These are phyloP conservation scores for Chaetothyriales sp. DNA, from an alignment of 2,329 filamentous ascomycete genomes.

Conservation along the genomic window DNA sequence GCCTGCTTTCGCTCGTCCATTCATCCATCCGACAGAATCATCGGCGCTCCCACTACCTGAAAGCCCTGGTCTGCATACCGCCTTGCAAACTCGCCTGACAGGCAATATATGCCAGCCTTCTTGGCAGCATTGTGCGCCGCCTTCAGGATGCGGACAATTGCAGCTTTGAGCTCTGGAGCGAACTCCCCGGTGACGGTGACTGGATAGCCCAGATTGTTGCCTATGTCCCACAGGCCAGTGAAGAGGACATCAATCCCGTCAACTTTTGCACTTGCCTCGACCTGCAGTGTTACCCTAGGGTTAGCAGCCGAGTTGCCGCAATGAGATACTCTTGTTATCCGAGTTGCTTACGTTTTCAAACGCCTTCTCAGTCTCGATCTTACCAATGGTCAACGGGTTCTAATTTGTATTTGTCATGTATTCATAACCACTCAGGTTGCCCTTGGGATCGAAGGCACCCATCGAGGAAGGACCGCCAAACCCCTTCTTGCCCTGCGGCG, in stretches of 20 bases:
- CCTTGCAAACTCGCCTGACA: constrained; percentile 37
- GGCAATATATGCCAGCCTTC: constrained; percentile 42
- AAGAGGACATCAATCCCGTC: constrained; percentile 40
- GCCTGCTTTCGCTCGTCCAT: background rate
- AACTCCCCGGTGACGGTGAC: constrained; percentile 35
- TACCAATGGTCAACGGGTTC: constrained; percentile 36
- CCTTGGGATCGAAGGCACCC: constrained; percentile 28
- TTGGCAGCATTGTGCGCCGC: constrained; percentile 41
- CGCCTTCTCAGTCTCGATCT: constrained; percentile 30
- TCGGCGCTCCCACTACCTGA: constrained; percentile 34
- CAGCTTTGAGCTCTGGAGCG: constrained; percentile 37
- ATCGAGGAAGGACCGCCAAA: constrained; percentile 44
- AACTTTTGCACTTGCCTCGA: constrained; percentile 39
- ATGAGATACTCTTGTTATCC: background rate
- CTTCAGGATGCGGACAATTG: constrained; percentile 38
- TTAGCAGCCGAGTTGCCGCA: background rate
- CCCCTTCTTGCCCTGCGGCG: constrained; percentile 40
- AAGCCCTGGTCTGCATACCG: constrained; percentile 41
- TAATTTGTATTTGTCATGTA: constrained; percentile 45
- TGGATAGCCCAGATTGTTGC: constrained; percentile 44
- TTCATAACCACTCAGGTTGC: constrained; percentile 27
- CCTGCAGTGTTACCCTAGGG: constrained; percentile 16
- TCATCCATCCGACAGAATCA: background rate
- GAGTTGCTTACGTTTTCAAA: constrained; percentile 23
- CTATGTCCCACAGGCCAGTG: constrained; percentile 43